These are phyloP conservation scores for Botrytis fragariae DNA, from an alignment of 2,329 filamentous ascomycete genomes.

Conservation along the genomic window DNA sequence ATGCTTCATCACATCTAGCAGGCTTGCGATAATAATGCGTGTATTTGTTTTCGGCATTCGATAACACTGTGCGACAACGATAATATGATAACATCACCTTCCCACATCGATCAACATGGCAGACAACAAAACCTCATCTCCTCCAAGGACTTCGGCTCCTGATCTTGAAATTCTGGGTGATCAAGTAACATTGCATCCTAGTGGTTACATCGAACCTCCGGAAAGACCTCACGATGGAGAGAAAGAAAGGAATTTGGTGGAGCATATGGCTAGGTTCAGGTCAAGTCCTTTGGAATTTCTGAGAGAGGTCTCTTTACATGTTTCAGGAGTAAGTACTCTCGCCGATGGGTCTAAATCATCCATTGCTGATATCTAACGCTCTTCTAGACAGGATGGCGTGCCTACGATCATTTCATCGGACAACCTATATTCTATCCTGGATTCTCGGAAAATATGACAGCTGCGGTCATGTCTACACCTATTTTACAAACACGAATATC, in stretches of 20 bases:
- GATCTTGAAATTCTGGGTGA: conserved; percentile 75
- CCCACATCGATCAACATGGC: conserved; percentile 37
- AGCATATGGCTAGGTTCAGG: conserved; percentile 84
- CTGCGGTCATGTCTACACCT: conserved; percentile 69
- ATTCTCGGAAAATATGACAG: conserved; percentile 88
- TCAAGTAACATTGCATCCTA: conserved; percentile 71
- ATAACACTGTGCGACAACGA: conserved; percentile 5
- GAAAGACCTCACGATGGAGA: conserved; percentile 47
- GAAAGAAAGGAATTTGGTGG: conserved; percentile 69
- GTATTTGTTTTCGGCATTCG: background rate
- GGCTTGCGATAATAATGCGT: background rate
- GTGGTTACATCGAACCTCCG: conserved; percentile 59
- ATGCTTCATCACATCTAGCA: background rate
- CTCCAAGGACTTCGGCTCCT: conserved; percentile 56
- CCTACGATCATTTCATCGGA: conserved; percentile 85
- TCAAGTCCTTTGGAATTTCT: conserved; percentile 73
- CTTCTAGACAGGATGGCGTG: conserved; percentile 74
- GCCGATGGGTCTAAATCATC: background rate
- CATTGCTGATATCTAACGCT: conserved; percentile 3
- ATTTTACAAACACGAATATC: conserved; percentile 72
- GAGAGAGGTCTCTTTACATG: conserved; percentile 87
- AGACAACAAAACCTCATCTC: conserved; percentile 27
- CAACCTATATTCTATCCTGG: conserved; percentile 92
- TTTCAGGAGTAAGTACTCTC: conserved; percentile 59
- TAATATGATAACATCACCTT: background rate